Conservation (phyloP, 305 asterid genomes). For the Solanum hybrid region DNA sequence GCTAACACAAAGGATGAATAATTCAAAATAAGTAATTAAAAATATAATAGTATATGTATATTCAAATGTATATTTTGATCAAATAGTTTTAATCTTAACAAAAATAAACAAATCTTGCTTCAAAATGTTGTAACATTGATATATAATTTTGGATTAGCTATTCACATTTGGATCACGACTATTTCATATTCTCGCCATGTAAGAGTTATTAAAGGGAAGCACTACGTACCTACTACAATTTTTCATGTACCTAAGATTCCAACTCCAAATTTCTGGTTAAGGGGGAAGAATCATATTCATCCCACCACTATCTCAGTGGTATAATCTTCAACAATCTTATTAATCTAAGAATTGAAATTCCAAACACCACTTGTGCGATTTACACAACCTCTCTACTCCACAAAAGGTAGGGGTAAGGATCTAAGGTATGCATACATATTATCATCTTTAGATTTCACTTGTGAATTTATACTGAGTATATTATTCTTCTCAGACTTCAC, state of each 20-base stretch:
- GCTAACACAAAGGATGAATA: not conserved
- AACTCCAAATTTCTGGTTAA: not conserved
- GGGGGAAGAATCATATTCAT: not conserved
- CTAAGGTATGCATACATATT: not conserved
- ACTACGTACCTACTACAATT: not conserved
- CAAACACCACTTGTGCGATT: not conserved
- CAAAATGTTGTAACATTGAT: not conserved
- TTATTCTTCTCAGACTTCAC: too few species aligned
- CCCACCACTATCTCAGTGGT: not conserved
- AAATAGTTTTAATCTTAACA: not conserved
- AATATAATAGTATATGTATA: not conserved
- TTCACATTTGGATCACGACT: not conserved
- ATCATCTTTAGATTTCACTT: not conserved
- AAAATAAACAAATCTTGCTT: not conserved
- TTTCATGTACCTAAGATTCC: not conserved
- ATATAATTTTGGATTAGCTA: not conserved
- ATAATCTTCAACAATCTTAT: not conserved
- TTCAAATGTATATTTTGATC: not conserved
- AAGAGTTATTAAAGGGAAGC: not conserved
- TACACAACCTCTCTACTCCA: not conserved
- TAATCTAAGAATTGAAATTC: not conserved
- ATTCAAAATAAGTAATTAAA: not conserved
- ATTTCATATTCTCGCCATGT: not conserved
- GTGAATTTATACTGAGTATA: too few species aligned
- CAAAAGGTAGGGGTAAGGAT: too few species aligned